Evolutionary conservation across 2,329 filamentous ascomycete species (phyloP), one percentile per base, ranked within the genome.

Genomic region (Sarocladiaceae sp.): DNA sequence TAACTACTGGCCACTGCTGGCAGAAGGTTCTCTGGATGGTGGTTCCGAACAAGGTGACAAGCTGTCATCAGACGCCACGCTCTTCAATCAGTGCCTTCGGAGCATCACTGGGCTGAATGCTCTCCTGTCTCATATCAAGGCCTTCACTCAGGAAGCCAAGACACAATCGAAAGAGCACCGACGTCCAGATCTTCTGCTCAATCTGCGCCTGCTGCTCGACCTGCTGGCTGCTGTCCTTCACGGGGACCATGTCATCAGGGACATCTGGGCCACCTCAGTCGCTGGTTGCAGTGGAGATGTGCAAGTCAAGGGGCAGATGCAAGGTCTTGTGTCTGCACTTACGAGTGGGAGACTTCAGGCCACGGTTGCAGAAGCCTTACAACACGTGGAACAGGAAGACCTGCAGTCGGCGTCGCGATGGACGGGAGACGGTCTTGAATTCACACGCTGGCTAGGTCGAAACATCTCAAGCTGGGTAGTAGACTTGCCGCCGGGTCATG

Each of bases 81-180:
- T 76, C 2, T 64, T 97, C 13, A 53, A 86, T 1, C 61, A 65
- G 47, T 87, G 82, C 55, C 66, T 98, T 4, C 74, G 73, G 46
- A 95, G 82, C 56, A 70, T 93, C 13, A 74, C 83, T 2, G 90
- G 89, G 0, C 62, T 95, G 24, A 91, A 88, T 49, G 84, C 86
- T n/a, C 58, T 90, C 21, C 60, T 89, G 9, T 73, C 81, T n/a
- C 79, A 83, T 44, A 65, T 95, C 23, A 80, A 78, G 47, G 70
- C 74, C 16, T 66, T 87, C 15, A 72, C 82, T 6, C 69, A 72
- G 39, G 70, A 76, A 49, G 65, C 65, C 11, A 75, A 68, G 43
- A 51, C 61, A 0, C 62, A 63, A 7, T 48, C 56, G 1, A 58
- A 64, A 44, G 62, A 60, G 6, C 5, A 19, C 39, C 61, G 1